Percentiles rank a stretch among this genome's conserved stretches.
phyloP scores from a whole-genome alignment of 108 stramenopile genomes.

The Schizochytrium sp. region DNA sequence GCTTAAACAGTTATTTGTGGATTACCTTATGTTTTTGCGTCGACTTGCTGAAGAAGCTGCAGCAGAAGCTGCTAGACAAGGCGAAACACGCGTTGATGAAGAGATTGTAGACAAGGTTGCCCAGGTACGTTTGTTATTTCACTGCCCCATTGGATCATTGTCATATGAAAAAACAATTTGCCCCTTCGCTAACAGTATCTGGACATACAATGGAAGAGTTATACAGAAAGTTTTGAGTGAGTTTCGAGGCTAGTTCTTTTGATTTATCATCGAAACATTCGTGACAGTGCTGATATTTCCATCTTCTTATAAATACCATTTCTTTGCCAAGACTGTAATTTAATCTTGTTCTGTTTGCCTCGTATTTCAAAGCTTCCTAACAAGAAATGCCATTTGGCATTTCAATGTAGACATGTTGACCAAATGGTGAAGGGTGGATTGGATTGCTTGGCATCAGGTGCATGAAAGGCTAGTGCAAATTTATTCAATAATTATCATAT shows the following conservation, averaged over 20 bases:
- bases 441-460: too few species aligned
- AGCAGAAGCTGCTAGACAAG: not conserved
- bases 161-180: too few species aligned
- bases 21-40: constrained; percentile 50
- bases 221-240: not conserved
- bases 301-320: not conserved
- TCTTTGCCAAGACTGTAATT: too few species aligned
- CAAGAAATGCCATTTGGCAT: too few species aligned
- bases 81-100: not conserved
- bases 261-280: not conserved
- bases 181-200: too few species aligned
- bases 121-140: constrained; percentile 33
- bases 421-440: too few species aligned
- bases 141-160: not conserved
- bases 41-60: constrained; percentile 37
- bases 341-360: too few species aligned
- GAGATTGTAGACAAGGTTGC: not conserved
- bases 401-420: too few species aligned
- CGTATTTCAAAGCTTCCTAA: too few species aligned
- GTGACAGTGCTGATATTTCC: not conserved
- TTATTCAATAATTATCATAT: too few species aligned
- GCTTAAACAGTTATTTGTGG: not conserved
- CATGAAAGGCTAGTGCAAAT: too few species aligned
- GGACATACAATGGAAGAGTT: too few species aligned
- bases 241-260: not conserved